A percentile compares a stretch with the other conserved stretches of the same genome.
Conservation (phyloP, 106 monocot genomes). For the Phalaenopsis aphrodite region DNA sequence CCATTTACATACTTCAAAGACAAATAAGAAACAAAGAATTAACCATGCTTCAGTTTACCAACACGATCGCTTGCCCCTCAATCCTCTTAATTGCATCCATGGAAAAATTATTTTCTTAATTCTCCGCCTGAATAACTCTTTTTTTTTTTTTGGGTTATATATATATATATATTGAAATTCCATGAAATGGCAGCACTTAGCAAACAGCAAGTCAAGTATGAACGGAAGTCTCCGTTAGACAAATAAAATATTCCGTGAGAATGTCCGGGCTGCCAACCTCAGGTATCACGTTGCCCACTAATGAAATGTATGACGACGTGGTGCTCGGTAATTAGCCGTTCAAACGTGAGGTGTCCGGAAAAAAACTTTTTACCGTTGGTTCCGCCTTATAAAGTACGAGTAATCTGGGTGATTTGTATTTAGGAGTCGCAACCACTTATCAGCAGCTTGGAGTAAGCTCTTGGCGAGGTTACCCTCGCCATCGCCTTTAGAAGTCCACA, state of each 20-base stretch:
- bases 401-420: constrained; percentile 49
- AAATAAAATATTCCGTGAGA: neutral
- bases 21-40: too few relatives aligned
- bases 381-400: constrained; percentile 29
- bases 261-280: too few relatives aligned
- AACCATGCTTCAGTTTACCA: too few relatives aligned
- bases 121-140: neutral
- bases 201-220: neutral
- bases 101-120: neutral
- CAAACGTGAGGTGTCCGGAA: too few relatives aligned
- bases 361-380: neutral
- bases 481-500: constrained; percentile 39
- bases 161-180: neutral
- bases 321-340: too few relatives aligned
- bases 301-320: too few relatives aligned
- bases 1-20: too few relatives aligned
- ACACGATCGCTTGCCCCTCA: too few relatives aligned
- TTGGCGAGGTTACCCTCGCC: constrained; percentile 16
- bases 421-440: constrained; percentile 34
- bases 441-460: constrained; percentile 41
- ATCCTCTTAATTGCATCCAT: neutral
- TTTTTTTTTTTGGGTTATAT: neutral
- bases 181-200: too few relatives aligned
- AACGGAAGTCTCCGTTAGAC: neutral
- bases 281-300: too few relatives aligned